These are phyloP conservation scores for Cystobasidiaceae sp. DNA, from an alignment of 1,284 basidiomycete genomes.

Conservation along the genomic window DNA sequence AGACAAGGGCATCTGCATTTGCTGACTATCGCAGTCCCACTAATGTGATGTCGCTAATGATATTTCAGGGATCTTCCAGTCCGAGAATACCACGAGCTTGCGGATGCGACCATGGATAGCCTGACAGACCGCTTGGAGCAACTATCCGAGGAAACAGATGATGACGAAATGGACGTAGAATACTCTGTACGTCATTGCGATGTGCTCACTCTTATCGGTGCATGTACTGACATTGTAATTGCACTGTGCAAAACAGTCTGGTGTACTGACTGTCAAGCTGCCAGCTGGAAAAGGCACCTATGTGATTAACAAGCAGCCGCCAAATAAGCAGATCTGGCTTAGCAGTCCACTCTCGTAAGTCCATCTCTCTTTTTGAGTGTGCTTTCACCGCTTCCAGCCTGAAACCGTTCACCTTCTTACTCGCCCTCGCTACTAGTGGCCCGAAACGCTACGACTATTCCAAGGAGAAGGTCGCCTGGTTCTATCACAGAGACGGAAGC, in stretches of 20 bases:
- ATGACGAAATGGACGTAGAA: constrained; percentile 71
- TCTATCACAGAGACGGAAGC: constrained; percentile 65
- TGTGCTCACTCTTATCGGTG: background rate
- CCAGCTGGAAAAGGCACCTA: constrained; percentile 79
- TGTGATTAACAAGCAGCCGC: constrained; percentile 98
- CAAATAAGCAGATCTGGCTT: constrained; percentile 98
- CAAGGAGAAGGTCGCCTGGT: constrained; percentile 57
- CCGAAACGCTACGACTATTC: constrained; percentile 80
- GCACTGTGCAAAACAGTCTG: constrained; percentile 55
- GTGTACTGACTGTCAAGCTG: constrained; percentile 80
- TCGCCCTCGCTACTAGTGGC: constrained; percentile 54
- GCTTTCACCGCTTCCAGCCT: too few species aligned
- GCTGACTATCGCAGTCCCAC: background rate
- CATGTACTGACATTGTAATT: constrained; percentile 13
- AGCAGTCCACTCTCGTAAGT: constrained; percentile 61
- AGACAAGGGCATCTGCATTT: background rate
- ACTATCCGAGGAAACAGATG: constrained; percentile 60
- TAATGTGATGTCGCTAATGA: background rate
- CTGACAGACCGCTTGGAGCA: constrained; percentile 74
- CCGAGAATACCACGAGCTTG: constrained; percentile 67
- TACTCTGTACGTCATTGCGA: constrained; percentile 81
- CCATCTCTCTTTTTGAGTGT: too few species aligned
- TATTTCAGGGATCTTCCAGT: constrained; percentile 56
- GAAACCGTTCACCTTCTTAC: background rate
- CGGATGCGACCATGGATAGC: constrained; percentile 75